Evolutionary conservation across 1,284 basidiomycete species (phyloP), one percentile per base, ranked within the genome.

Genomic region (Ceratobasidium sp.): DNA sequence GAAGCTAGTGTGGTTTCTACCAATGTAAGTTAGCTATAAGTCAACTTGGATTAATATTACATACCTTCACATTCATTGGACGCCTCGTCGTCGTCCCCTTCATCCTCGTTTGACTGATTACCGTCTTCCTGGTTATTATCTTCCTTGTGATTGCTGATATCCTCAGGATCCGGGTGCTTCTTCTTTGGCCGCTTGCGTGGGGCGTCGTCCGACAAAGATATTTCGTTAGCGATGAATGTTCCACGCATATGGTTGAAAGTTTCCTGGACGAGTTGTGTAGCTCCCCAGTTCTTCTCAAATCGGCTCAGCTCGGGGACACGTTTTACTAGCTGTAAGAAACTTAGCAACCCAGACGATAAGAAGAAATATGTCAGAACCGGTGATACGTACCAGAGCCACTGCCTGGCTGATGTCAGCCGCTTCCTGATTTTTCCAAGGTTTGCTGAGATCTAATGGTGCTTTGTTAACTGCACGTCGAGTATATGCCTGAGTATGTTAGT

Each of bases 201-300:
- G 30, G 8, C 52, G 8, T 55, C 52, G 18, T 34, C 52, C 4
- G 45, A 18, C 5, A 6, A 9, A 9, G 45, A 48, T 4, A 48
- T 6, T 18, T 48, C 45, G 21, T 48, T 48, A 6, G n/a, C 5
- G 16, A 48, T n/a, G 45, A 48, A 48, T 4, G 45, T 48, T 23
- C n/a, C 45, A 23, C 52, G 52, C 23, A 55, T 28, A 23, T 55
- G 52, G 26, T 55, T 55, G 52, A 55, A 55, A 10, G 52, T 55
- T 30, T 55, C 52, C 18, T 55, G 52, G 52, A 55, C 10, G 14
- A 55, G 6, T 30, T 55, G 52, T 30, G 10, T 6, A 6, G 52
- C 52, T 4, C 52, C 52, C 52, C 52, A 55, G 52, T 55, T 55
- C 26, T 55, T 34, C 30, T 55, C 52, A n/a, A 55, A 55, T 6